Base-by-base conservation (phyloP, 352 stramenopile genomes). In the Phytophthora foliorum region DNA sequence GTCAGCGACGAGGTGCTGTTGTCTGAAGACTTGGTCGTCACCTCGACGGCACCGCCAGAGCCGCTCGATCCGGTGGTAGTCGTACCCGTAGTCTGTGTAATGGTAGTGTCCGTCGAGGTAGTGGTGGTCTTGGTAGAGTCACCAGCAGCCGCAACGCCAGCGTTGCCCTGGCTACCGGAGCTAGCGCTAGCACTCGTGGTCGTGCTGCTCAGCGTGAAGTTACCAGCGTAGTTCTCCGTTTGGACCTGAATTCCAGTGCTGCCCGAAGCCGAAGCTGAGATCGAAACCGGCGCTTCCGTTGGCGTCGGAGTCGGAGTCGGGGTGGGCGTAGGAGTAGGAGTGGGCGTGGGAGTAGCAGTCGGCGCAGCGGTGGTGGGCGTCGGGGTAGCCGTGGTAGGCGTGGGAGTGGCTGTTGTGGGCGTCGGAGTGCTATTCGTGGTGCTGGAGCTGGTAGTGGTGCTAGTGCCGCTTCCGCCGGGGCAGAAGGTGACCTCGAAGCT, bases 401-500 rank as follows among this genome's bases (percentile, higher is more conserved):
- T 59, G 1, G 64, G 64, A 6, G 66, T 69, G 36, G 62, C 44
- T 4, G 66, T 59, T 17, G 64, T 75, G 4, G 64, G 39, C 11
- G 69, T 67, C 10, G 62, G 45, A 17, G 67, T 73, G 16, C 25
- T 53, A 41, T 4, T 41, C 5, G 67, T 50, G 7, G 63, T 59
- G 13, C 55, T 65, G 36, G 64, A 63, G 32, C 34, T 69, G 14
- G 57, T 41, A 7, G 2, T 71, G 24, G 61, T 75, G 55, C 64
- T 77, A 16, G 78, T 69, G 38, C 61, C 60, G 17, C 46, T 71
- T 5, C 67, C 67, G 27, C 49, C 55, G 0, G 81, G 77, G 24
- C 84, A 92, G 56, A 89, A 92, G 6, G 75, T 77, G 10, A 92
- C 71, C 24, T 77, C 52, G 53, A 89, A 92, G 46, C 77, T 73